These are phyloP conservation scores for Colletotrichum somersetense DNA, from an alignment of 2,329 filamentous ascomycete genomes.

Conservation along the genomic window DNA sequence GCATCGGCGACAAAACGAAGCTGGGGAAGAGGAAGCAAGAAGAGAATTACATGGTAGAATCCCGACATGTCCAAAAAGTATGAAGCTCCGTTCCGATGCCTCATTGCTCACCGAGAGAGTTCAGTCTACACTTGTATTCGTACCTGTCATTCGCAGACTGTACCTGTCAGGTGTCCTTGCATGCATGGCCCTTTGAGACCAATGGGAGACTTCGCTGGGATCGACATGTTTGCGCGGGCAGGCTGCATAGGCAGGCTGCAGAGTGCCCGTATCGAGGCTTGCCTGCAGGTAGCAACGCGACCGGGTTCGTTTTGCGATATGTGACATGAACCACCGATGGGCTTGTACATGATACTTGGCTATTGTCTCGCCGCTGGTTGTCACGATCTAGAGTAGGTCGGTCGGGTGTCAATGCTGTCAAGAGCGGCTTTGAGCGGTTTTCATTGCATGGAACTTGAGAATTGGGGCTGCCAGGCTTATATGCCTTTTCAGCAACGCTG, in stretches of 20 bases:
- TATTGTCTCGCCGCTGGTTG: not conserved
- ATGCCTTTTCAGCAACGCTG: not conserved
- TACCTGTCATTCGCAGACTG: slow-evolving; percentile 1
- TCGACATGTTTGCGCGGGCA: slow-evolving; percentile 10
- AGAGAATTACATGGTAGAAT: not conserved
- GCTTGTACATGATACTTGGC: not conserved
- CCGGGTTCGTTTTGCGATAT: slow-evolving; percentile 19
- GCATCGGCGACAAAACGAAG: not conserved
- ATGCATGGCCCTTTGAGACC: slow-evolving; percentile 16
- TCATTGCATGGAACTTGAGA: not conserved
- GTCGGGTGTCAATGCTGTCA: not conserved
- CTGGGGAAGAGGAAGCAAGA: not conserved
- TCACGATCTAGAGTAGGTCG: not conserved
- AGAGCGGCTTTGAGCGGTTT: slow-evolving; percentile 23
- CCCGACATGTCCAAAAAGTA: not conserved
- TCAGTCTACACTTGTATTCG: slow-evolving; percentile 4
- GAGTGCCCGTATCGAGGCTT: slow-evolving; percentile 6
- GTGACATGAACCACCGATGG: slow-evolving; percentile 10
- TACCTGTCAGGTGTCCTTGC: slow-evolving; percentile 29
- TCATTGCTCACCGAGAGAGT: slow-evolving; percentile 27
- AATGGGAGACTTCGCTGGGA: slow-evolving; percentile 26
- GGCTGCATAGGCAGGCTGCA: slow-evolving; percentile 18
- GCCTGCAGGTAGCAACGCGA: slow-evolving; percentile 19
- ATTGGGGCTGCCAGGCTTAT: not conserved
- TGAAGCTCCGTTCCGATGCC: not conserved